Evolutionary conservation across 2,329 filamentous ascomycete genomes (phyloP), one percentile per base, ranked within the genome.

Genomic region (Phyllosticta paracitricarpa): DNA sequence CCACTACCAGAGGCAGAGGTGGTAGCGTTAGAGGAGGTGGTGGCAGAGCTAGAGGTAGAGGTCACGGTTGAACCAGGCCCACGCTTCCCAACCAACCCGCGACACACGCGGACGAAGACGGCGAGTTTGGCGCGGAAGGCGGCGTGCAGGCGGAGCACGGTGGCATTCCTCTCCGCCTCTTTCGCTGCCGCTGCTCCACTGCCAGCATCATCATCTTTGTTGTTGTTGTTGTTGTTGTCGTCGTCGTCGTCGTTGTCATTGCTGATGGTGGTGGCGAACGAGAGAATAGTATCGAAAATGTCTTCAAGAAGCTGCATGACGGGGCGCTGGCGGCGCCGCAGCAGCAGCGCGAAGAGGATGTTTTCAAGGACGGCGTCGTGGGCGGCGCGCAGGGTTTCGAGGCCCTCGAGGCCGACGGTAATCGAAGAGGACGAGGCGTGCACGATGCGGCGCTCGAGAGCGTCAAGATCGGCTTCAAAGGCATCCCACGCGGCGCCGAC

Each of bases 281-380:
- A 77, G 10, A 96, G 76, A n/a, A 96, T 82, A 0, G 84, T 73
- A 0, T 79, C 78, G 65, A 95, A 93, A 1, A 93, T 88, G 19
- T 89, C 87, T 63, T 95, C 88, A 0, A 96, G 76, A 0, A 95
- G 75, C 51, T 82, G 82, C 64, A 91, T 78, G 0, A 91, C 83
- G 1, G 89, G 86, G 62, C 84, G 80, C 71, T 96, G 91, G 40
- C 88, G 80, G 68, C 88, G 89, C 62, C 88, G 82, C 2, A 96
- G 76, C 14, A 96, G 80, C 0, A 94, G 76, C 0, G 84, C 84
- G 64, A 85, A 84, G 76, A 92, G 83, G 55, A 95, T 91, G 57
- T 84, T 81, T 69, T 95, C 88, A 1, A 96, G 79, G 7, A 87
- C 82, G 35, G 82, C 78, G 64, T 91, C 87, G 66, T 96, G 91